Evolutionary conservation across 2,329 filamentous ascomycete genomes (phyloP).

Genomic region (Colletotrichum trifolii): DNA sequence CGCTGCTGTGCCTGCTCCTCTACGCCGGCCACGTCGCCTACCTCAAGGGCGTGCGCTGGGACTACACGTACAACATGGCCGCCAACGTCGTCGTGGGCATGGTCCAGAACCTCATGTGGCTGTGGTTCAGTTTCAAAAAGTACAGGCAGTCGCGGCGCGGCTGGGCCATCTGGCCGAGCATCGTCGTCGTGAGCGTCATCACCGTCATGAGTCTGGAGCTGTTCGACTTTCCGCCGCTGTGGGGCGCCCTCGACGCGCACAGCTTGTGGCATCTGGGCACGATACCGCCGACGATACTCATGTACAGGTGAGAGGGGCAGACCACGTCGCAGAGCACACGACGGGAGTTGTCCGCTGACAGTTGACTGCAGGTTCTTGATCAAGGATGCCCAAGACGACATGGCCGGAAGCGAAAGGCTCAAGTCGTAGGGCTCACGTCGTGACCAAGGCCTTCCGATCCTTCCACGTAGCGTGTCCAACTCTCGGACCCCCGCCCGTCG

Average conservation of each 20-base stretch:
- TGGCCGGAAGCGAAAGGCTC: conserved; percentile 73
- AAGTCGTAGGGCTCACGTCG: conserved; percentile 62
- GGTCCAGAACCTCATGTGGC: conserved; percentile 87
- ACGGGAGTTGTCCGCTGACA: neutral
- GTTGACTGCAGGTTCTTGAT: conserved; percentile 76
- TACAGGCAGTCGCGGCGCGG: conserved; percentile 77
- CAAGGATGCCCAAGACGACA: conserved; percentile 85
- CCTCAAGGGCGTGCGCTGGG: conserved; percentile 86
- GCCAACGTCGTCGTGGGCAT: conserved; percentile 88
- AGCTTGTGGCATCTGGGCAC: conserved; percentile 96
- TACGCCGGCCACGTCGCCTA: conserved; percentile 85
- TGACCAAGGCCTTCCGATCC: neutral
- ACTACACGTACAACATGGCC: conserved; percentile 98
- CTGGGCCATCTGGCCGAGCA: conserved; percentile 90
- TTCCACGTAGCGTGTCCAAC: neutral
- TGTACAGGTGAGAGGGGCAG: conserved; percentile 83
- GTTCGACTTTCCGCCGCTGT: conserved; percentile 89
- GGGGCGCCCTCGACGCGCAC: conserved; percentile 89
- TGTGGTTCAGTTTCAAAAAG: conserved; percentile 79
- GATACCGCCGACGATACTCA: conserved; percentile 86
- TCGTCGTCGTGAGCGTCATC: conserved; percentile 92
- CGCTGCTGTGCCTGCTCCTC: conserved; percentile 73
- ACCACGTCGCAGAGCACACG: neutral
- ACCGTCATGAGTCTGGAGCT: conserved; percentile 96
- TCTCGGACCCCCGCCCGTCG: too few relatives aligned